A percentile compares a stretch with the other conserved stretches of the same genome.
phyloP scores from a whole-genome alignment of 495 filamentous ascomycete species.

The Hyaloscypha bicolor region DNA sequence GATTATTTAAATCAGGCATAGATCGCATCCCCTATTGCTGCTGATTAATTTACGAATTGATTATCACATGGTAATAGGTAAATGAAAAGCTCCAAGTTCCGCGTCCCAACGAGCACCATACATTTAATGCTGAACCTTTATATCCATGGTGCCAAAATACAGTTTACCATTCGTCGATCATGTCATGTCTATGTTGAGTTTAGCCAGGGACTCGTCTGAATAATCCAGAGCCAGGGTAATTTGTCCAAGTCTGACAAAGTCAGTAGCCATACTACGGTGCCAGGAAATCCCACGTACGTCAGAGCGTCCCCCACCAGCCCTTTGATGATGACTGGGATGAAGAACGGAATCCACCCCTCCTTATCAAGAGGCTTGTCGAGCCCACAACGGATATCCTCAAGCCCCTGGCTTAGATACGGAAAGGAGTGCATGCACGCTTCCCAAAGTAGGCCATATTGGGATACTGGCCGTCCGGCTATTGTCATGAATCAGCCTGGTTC shows the following conservation, averaged over 20 bases:
- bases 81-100: no score
- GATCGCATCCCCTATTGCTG: no score
- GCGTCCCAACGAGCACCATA: no score
- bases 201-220: background rate
- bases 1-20: no score
- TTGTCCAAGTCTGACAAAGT: background rate
- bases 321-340: conserved; percentile 13
- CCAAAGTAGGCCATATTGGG: conserved; percentile 15
- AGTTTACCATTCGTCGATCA: background rate
- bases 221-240: background rate
- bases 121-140: no score
- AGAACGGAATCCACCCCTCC: conserved; percentile 13
- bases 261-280: background rate
- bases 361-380: background rate
- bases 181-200: background rate
- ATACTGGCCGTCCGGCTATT: conserved; percentile 10
- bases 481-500: background rate
- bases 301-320: conserved; percentile 16
- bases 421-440: conserved; percentile 12
- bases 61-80: no score
- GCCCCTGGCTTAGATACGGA: conserved; percentile 4
- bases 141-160: background rate
- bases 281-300: background rate
- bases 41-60: no score
- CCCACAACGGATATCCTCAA: background rate